Evolutionary conservation across 768 basidiomycete species (phyloP), one percentile per base, ranked within the genome.

Genomic region (Podaxis sp.): DNA sequence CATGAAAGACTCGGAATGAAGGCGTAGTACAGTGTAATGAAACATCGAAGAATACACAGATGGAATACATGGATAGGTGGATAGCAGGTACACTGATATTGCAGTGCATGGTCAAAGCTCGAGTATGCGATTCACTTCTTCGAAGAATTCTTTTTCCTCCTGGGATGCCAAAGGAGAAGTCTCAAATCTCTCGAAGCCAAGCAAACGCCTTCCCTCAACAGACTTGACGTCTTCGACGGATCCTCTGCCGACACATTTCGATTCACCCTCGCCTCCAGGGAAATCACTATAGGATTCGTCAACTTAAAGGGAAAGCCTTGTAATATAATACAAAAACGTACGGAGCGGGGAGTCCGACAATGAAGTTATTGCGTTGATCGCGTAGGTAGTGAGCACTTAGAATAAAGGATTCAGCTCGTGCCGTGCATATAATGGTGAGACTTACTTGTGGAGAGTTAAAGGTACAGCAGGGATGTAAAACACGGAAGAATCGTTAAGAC

Each of bases 381-480:
- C 78, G 78, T 15, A 85, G 76, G 60, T 84, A 86, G 37, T 69
- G 69, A 7, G 77, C 82, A 41, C 84, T 85, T 24, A 59, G 46
- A 37, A 62, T 10, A 44, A 57, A 22, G n/a, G 44, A 24, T 33
- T 55, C 26, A 6, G 33, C 12, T 46, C 36, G 10, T 13, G 38
- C 33, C 48, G 33, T 5, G 30, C 13, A 46, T 12, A 52, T 17
- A 22, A 11, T 22, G 20, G 24, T 84, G 82, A 8, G 89, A 88
- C 24, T 81, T 68, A 8, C 87, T 84, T 86, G 64, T 79, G 71
- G 28, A 79, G 7, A 0, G 83, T 85, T 24, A 85, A 68, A 1
- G 84, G 83, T 0, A 78, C 81, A 11, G 84, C 81, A 8, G 84
- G 84, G 41, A 84, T 86, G 56, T 86, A 86, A 53, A 86, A 57